Evolutionary conservation across 202 grass and related monocot species (phyloP), one percentile per base, ranked within the genome.

Genomic region (Brachypodium distachyon): DNA sequence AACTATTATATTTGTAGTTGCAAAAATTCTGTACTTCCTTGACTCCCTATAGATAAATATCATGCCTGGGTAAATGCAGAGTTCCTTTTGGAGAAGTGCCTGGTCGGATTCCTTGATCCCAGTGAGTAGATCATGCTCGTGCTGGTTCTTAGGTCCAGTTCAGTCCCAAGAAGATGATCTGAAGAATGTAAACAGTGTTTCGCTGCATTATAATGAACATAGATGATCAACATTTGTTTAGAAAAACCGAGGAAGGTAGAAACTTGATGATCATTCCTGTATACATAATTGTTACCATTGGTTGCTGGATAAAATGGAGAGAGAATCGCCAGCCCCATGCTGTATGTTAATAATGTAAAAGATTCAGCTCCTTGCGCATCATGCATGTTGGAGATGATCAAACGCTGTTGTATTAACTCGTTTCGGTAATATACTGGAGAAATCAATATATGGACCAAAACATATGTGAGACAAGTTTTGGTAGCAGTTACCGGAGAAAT

Each of bases 31-130:
- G n/a, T n/a, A 72, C 86, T 76, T 80, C 82, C 89, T 98, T 92
- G 65, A 92, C 84, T 57, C 16, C 19, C 57, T 74, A 38, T 80
- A 94, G 91, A 98, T 88, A 98, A 98, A 73, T 87, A 98, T 68
- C 95, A 95, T 84, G 89, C 91, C 26, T 98, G 95, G 95, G 91
- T 98, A 59, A 98, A 94, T 68, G 87, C 89, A 17, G 91, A 98
- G 48, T 90, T 94, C 72, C 80, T 98, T 6, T 27, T 98, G 81
- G 95, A 98, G 89, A 92, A 94, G 54, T 92, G 95, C 85, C 89
- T 94, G 2, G 95, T 98, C 3, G 95, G 95, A 72, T 70, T 81
- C 62, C 69, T 98, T 57, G 91, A 94, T 78, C 77, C 71, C 40
- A 98, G 49, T 39, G 82, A 92, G 72, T 87, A 76, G 70, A 68